Evolutionary conservation across 2,329 filamentous ascomycete species (phyloP).

Genomic region (Alternaria infectoria): DNA sequence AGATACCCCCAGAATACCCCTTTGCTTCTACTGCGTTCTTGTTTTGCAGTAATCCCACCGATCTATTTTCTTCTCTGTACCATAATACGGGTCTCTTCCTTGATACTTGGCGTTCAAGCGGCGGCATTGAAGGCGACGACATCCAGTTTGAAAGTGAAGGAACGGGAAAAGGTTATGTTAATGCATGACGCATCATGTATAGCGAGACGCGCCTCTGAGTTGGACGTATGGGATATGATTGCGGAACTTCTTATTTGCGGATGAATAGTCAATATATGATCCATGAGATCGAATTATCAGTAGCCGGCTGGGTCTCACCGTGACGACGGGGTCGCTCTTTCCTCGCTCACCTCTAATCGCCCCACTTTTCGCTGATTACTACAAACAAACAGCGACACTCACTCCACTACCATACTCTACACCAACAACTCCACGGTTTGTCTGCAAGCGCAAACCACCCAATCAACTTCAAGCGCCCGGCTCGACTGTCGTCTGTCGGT

Average conservation of each 20-base stretch:
- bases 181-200: not conserved
- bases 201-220: not conserved
- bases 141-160: not conserved
- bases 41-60: not conserved
- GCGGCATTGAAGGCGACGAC: not conserved
- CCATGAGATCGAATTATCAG: not conserved
- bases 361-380: not conserved
- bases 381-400: not conserved
- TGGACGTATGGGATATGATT: not conserved
- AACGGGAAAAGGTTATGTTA: too few relatives aligned
- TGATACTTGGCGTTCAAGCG: conserved; percentile 10
- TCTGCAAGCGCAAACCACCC: rapidly evolving
- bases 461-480: not conserved
- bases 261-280: not conserved
- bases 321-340: not conserved
- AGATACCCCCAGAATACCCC: conserved; percentile 6
- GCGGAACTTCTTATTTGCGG: too few relatives aligned
- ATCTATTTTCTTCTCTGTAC: conserved; percentile 8
- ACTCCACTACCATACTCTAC: not conserved
- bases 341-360: not conserved
- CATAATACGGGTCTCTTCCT: conserved; percentile 9
- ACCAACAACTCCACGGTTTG: rapidly evolving
- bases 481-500: rapidly evolving
- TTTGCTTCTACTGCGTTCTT: not conserved
- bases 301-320: not conserved